Percentiles rank a stretch among this genome's conserved stretches.
These are phyloP conservation scores for Lagerstroemia speciosa DNA, from an alignment of 345 rosid species.

Conservation along the genomic window DNA sequence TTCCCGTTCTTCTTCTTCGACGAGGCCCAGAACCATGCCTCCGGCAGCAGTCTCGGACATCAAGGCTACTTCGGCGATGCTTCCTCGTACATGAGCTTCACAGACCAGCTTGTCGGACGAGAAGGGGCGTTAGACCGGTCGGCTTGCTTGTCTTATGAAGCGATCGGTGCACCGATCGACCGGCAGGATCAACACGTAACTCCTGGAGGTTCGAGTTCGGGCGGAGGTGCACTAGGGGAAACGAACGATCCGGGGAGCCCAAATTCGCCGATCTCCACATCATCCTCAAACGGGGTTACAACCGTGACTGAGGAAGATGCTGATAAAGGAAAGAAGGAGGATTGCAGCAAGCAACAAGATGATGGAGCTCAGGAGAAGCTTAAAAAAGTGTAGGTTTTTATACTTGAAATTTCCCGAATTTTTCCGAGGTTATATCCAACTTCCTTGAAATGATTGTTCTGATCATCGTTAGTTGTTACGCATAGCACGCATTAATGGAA, in stretches of 20 bases:
- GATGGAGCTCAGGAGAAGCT: slow-evolving; percentile 1
- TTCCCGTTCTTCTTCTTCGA: slow-evolving; percentile 12
- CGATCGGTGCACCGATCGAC: slow-evolving; percentile 7
- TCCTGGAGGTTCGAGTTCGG: background rate
- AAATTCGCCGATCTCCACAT: background rate
- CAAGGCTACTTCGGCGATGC: background rate
- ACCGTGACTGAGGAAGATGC: slow-evolving; percentile 1
- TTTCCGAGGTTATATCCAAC: background rate
- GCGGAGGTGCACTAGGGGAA: background rate
- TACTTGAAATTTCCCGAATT: background rate
- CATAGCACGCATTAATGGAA: background rate
- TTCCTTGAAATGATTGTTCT: background rate
- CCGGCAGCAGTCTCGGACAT: background rate
- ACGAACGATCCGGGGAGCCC: background rate
- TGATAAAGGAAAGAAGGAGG: background rate
- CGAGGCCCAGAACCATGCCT: background rate
- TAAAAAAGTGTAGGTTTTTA: background rate
- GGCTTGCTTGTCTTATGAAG: slow-evolving; percentile 32
- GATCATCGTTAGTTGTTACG: background rate
- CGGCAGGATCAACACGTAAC: background rate
- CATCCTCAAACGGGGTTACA: slow-evolving; percentile 1
- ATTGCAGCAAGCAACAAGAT: background rate
- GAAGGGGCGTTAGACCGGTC: slow-evolving; percentile 32
- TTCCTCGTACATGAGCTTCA: slow-evolving; percentile 25
- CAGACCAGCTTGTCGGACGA: slow-evolving; percentile 27